Conservation (phyloP, 2,329 filamentous ascomycete genomes). For the Fusarium pseudograminearum region DNA sequence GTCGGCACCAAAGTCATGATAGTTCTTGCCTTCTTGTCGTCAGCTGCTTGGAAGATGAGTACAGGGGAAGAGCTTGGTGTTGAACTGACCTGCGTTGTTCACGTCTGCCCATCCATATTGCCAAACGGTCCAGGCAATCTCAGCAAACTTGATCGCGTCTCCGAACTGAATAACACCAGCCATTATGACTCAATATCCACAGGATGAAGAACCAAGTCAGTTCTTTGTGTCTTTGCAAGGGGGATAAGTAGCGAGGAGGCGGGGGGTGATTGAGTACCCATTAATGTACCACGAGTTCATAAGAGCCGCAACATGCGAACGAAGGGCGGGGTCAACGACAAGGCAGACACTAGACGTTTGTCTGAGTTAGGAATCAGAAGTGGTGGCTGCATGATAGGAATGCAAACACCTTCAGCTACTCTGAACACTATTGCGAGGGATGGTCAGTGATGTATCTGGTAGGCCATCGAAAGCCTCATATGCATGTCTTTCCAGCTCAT, state of each 20-base stretch:
- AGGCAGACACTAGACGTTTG: too few relatives aligned
- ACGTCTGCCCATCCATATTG: not conserved
- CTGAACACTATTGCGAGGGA: fast-evolving
- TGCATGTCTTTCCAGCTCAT: too few relatives aligned
- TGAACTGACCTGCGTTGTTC: not conserved
- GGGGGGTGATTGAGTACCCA: not conserved
- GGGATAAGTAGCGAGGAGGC: not conserved
- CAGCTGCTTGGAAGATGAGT: not conserved
- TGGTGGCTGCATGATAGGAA: too few relatives aligned
- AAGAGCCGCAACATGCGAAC: not conserved
- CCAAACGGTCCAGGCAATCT: not conserved
- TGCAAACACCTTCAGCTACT: too few relatives aligned
- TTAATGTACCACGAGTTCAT: not conserved
- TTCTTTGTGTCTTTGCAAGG: not conserved
- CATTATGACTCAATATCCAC: not conserved
- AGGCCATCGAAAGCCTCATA: too few relatives aligned
- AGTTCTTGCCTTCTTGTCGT: not conserved
- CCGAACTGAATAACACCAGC: not conserved
- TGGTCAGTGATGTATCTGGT: too few relatives aligned
- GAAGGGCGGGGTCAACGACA: too few relatives aligned
- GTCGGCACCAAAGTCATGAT: not conserved
- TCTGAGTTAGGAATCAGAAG: too few relatives aligned
- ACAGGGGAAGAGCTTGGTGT: not conserved
- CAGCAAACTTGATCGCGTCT: not conserved
- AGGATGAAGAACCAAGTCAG: not conserved